phyloP scores from a whole-genome alignment of 441 rosid genomes.

The Eruca vesicaria region DNA sequence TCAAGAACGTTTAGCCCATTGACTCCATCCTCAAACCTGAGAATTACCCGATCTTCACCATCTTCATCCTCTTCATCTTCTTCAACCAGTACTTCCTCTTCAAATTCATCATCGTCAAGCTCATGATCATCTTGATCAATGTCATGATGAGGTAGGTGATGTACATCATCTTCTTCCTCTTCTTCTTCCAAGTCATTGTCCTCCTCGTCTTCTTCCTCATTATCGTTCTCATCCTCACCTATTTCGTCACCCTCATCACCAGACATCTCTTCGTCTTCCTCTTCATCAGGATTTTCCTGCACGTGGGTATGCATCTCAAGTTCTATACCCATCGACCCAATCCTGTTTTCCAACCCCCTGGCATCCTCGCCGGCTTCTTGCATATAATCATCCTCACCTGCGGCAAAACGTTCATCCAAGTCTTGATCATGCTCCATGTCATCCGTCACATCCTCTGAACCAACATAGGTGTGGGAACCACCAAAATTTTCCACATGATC shows the following conservation, averaged over 20 bases:
- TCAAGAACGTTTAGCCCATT: conserved; percentile 96
- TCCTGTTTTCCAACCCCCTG: conserved; percentile 75
- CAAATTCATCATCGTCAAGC: conserved; percentile 96
- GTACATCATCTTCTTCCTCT: conserved; percentile 90
- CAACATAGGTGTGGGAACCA: conserved; percentile 56
- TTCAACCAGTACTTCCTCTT: conserved; percentile 93
- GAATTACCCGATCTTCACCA: conserved; percentile 91
- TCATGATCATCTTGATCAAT: conserved; percentile 99
- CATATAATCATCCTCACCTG: conserved; percentile 89
- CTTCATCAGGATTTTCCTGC: conserved; percentile 86
- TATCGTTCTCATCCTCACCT: conserved; percentile 75
- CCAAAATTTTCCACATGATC: conserved; percentile 58
- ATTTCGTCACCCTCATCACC: conserved; percentile 85
- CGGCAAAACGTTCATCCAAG: too few species aligned
- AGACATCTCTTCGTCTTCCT: conserved; percentile 92
- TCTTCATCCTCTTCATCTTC: conserved; percentile 98
- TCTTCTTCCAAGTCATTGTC: conserved; percentile 86
- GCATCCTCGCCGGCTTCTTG: conserved; percentile 82
- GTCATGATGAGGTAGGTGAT: conserved; percentile 90
- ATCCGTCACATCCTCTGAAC: conserved; percentile 85
- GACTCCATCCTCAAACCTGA: conserved; percentile 90
- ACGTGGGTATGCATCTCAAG: conserved; percentile 82
- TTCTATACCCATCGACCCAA: conserved; percentile 68
- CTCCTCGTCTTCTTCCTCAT: conserved; percentile 81
- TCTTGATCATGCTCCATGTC: conserved; percentile 99